Evolutionary conservation across 257 asterid genomes (phyloP), one percentile per base, ranked within the genome.

Genomic region (Euphrasia confusa): DNA sequence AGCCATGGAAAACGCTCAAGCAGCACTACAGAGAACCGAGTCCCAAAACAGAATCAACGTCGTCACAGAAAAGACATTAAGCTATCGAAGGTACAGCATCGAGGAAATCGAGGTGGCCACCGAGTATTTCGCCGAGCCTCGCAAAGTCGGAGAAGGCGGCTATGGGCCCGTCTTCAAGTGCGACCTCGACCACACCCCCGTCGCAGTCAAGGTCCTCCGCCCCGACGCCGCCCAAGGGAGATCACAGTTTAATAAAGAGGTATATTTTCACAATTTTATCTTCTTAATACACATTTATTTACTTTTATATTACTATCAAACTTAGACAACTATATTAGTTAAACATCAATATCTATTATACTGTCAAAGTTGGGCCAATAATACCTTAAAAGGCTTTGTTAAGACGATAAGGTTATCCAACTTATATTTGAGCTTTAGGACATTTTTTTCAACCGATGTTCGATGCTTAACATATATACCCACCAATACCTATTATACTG

Each of bases 91-190:
- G 71, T 90, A 90, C 70, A 28, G 74, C 54, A 83, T 87, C 47
- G 96, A 90, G 11, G 94, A 90, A 18, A 90, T 90, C n/a, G 98
- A 87, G 71, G 79, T 70, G 44, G 98, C 98, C 15, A 90, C 98
- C 0, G 81, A 79, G 5, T 77, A 64, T 68, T 84, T 90, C 68
- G 18, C 71, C 0, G 77, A 74, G 2, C 54, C 76, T 14, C 72
- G 78, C 55, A 87, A 90, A 78, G 80, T 90, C 64, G 98, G 96
- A 33, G 98, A 90, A 78, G 98, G 98, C 0, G 96, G 98, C 21
- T 90, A 90, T 68, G 98, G 98, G 50, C 98, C 98, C 10, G 98
- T 90, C 26, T 90, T 58, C 33, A 90, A 75, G 79, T 88, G 98
- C 32, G 57, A 72, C 65, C 98, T 90, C 24, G 98, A 90, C 71